Percentiles rank a stretch among this genome's conserved stretches.
Evolutionary conservation across 352 stramenopile species (phyloP).

Genomic region (Phytophthora rubi): DNA sequence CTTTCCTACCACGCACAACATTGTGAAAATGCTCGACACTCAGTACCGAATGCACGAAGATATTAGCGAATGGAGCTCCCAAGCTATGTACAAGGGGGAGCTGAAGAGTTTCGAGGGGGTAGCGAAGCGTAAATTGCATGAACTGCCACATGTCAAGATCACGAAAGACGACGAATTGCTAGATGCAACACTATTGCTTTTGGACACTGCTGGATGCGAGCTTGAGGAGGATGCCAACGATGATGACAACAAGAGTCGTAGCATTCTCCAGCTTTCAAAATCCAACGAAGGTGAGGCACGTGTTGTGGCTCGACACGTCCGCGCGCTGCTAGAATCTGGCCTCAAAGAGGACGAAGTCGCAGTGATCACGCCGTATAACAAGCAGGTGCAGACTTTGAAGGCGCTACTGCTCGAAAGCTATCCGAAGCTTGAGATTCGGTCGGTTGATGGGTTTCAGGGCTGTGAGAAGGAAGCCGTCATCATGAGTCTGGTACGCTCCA

Average conservation of each 20-base stretch:
- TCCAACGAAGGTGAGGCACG: conserved; percentile 82
- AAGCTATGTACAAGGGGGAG: conserved; percentile 94
- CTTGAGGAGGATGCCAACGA: conserved; percentile 85
- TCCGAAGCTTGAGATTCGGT: conserved; percentile 88
- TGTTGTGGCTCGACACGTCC: conserved; percentile 87
- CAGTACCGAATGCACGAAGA: conserved; percentile 98
- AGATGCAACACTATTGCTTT: conserved; percentile 85
- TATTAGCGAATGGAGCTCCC: conserved; percentile 96
- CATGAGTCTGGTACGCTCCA: conserved; percentile 97
- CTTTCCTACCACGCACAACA: conserved; percentile 47
- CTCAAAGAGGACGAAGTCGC: conserved; percentile 92
- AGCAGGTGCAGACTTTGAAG: conserved; percentile 94
- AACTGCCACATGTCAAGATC: conserved; percentile 76
- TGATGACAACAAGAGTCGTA: conserved; percentile 24
- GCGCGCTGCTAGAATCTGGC: conserved; percentile 81
- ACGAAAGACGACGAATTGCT: conserved; percentile 63
- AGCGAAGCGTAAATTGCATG: conserved; percentile 73
- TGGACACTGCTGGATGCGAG: conserved; percentile 95
- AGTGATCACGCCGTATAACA: conserved; percentile 99
- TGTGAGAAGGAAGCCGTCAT: conserved; percentile 99
- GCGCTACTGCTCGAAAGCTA: conserved; percentile 76
- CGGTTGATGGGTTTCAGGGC: conserved; percentile 97
- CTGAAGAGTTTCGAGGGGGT: conserved; percentile 83
- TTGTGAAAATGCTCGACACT: conserved; percentile 94
- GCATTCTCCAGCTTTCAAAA: conserved; percentile 62